Evolutionary conservation across 805 yeast genomes (phyloP), one percentile per base, ranked within the genome.

Genomic region (Phaffomyces antillensis): DNA sequence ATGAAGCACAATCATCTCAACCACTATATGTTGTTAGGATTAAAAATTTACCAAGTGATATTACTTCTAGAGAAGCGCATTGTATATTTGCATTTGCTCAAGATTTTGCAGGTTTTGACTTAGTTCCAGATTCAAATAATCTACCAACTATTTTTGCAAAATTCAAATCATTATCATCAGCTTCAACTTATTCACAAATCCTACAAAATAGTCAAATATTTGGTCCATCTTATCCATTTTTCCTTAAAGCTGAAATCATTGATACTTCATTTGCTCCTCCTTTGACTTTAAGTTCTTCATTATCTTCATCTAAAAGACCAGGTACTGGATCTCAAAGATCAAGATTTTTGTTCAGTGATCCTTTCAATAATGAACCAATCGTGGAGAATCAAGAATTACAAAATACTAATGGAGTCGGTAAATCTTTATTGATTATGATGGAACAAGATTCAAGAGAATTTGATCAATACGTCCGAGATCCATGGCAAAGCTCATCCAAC

Each of bases 311-410:
- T 8, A 76, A 76, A 57, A 69, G 83, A 54, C 77, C 79, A 41
- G 71, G 80, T 16, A 60, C 76, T 40, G 77, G 78, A 33, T 67
- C 71, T 45, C 83, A 78, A 56, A 66, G 86, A 52, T 79, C 86
- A n/a, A 70, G 87, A 52, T 81, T 83, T 55, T 68, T 83, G 34
- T 83, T 83, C 58, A 75, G 81, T 52, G 88, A 82, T 57, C 86
- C 87, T 10, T 75, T 75, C 53, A 62, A 58, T n/a, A 57, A 53
- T 31, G 69, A 65, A 20, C 36, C 55, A 5, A 46, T 55, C 20
- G 40, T 52, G 2, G 62, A 59, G 37, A 41, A 43, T 42, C 42
- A 45, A 18, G 54, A 51, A 32, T 18, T 49, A 45, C 31, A 54
- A 51, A 58, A 50, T 35, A 44, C 63, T 13, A 62, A 63, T 45